Base-by-base conservation (phyloP, 208 protist genomes). In the Wallacemonas rigidus region DNA sequence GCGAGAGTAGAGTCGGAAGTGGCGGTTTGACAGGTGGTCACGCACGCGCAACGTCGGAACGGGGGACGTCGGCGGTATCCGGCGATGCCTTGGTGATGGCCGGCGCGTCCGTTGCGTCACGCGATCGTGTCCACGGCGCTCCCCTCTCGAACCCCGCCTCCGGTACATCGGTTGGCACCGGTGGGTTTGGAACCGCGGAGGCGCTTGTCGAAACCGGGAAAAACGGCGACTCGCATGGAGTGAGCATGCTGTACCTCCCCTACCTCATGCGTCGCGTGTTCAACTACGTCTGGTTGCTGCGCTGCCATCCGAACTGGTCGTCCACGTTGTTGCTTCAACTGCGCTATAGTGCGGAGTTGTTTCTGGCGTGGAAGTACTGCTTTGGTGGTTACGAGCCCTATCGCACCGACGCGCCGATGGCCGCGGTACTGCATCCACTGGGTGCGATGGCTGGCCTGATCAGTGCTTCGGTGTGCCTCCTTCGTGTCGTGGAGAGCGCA, bases 281-380 rank as follows among this genome's bases (percentile, higher is more conserved):
- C 61, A 88, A 94, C 70, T 93, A 92, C 63, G 55, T 94, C 9
- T 94, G 89, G 89, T 71, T 96, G 48, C 67, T 94, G 50, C 78
- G 87, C 40, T 77, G 82, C 50, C 91, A 96, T 71, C 78, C 84
- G 4, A 96, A 96, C 72, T 81, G 80, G 71, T 83, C 75, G 9
- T 80, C 82, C 8, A 93, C 89, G 36, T 56, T 96, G 64, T 74
- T 93, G 56, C 70, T 96, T 53, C 80, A 96, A 72, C 64, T 84
- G n/a, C 87, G 89, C 70, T 96, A 90, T 70, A 62, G 92, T 62
- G 79, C 82, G 15, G 89, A 96, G 81, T 62, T 93, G 1, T 94
- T 84, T 69, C 80, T 96, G 48, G 68, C 91, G 12, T 91, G 85
- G 65, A 89, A 89, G 76, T 96, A 94, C 76, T 92, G 85, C 76